Base-by-base conservation (phyloP, 331 rosid species). In the Pyrus hybrid region DNA sequence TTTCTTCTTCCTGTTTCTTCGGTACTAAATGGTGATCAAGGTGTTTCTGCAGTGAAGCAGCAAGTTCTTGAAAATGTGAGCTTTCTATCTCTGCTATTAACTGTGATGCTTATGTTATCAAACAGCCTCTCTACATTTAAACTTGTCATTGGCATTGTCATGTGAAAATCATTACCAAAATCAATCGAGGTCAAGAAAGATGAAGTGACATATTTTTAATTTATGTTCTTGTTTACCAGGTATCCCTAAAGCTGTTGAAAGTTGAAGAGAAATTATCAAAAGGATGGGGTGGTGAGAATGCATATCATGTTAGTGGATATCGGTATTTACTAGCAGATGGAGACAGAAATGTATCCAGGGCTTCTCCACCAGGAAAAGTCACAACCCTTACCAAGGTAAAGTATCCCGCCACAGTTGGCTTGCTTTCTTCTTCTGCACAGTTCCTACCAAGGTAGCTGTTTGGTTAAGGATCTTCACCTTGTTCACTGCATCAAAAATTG, bases 271-370 rank as follows among this genome's bases (percentile, higher is more conserved):
- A 90, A 72, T 83, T 94, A 76, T 92, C 97, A 20, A 94, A 90
- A 88, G 99, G 99, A 79, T 94, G 99, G 99, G 93, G 90, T 43
- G 99, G 99, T 78, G 97, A 94, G n/a, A n/a, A n/a, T n/a, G n/a
- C n/a, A n/a, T n/a, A n/a, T n/a, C n/a, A n/a, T n/a, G n/a, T n/a
- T n/a, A n/a, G n/a, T n/a, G n/a, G n/a, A n/a, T n/a, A n/a, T n/a
- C n/a, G n/a, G n/a, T n/a, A n/a, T n/a, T n/a, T n/a, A n/a, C n/a
- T n/a, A n/a, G n/a, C n/a, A n/a, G n/a, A n/a, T n/a, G n/a, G n/a
- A n/a, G n/a, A n/a, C n/a, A n/a, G n/a, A n/a, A n/a, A n/a, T n/a
- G n/a, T n/a, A n/a, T n/a, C n/a, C n/a, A n/a, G n/a, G n/a, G 92
- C 99, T 83, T 90, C 99, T 28, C 99, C 99, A 32, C 85, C 96